Percentiles rank a stretch among this genome's conserved stretches.
Conservation (phyloP, 1,139 yeast genomes). For the Suhomyces yuchorum region DNA sequence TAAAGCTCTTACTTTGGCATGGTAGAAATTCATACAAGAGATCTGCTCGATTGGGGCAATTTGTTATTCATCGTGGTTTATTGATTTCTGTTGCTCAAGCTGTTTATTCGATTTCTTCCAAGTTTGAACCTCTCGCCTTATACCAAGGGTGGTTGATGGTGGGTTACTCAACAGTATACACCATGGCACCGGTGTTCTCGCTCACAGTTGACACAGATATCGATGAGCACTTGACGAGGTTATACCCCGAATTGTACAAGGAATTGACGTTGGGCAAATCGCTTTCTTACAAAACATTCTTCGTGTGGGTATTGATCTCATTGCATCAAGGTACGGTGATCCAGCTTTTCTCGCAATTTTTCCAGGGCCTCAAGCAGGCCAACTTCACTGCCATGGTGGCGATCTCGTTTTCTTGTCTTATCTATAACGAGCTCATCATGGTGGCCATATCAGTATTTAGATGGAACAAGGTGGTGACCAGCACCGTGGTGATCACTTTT, state of each 20-base stretch:
- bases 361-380: conserved; percentile 60
- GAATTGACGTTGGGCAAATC: conserved; percentile 89
- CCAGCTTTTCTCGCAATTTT: conserved; percentile 76
- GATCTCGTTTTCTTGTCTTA: conserved; percentile 74
- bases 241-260: conserved; percentile 92
- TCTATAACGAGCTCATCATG: conserved; percentile 88
- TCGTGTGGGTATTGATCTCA: conserved; percentile 88
- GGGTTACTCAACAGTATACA: conserved; percentile 94
- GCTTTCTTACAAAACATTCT: conserved; percentile 82
- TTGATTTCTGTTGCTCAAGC: conserved; percentile 96
- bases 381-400: conserved; percentile 79
- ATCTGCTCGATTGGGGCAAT: conserved; percentile 92
- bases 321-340: conserved; percentile 83
- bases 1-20: conserved; percentile 91
- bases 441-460: conserved; percentile 89
- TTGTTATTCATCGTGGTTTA: conserved; percentile 94
- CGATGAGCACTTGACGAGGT: conserved; percentile 81
- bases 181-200: conserved; percentile 98
- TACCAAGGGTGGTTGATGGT: conserved; percentile 98
- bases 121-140: conserved; percentile 90
- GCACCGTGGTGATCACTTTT: conserved; percentile 71
- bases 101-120: conserved; percentile 81
- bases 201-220: conserved; percentile 90
- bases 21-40: conserved; percentile 96
- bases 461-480: conserved; percentile 81